Base-by-base conservation (phyloP, 2,329 filamentous ascomycete genomes). In the Ambrosiella cleistominuta region DNA sequence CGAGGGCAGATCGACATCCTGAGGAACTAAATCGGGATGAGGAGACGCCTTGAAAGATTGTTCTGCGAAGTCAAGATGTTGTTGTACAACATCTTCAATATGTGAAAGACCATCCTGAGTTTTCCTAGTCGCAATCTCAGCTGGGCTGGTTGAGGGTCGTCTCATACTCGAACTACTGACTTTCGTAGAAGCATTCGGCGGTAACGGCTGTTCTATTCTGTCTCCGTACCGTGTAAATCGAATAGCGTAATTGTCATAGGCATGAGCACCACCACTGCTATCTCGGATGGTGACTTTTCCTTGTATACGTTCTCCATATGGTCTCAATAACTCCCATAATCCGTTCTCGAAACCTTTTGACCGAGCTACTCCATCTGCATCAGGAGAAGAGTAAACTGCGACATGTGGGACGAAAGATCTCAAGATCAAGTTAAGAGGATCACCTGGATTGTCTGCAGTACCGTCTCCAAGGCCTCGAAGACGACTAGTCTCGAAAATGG, bases 231-330 rank as follows among this genome's bases (percentile, higher is more conserved):
- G 79, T 4, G 85, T 82, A 68, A 98, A 96, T 58, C 88, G 84
- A 60, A 98, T 78, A 0, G 88, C 85, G 69, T 89, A 98, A 68
- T 97, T 89, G 58, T 96, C 91, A 73, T 86, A 91, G 44, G 81
- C 79, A 66, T 82, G 82, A 67, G 88, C 90, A 49, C 84, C 80
- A 7, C 93, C 91, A 64, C 87, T 82, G 66, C 90, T 96, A 70
- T 98, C 93, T 64, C 93, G 77, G 58, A 97, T 84, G 2, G 86
- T 86, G 56, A 98, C 85, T 66, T 93, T 95, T 37, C 93, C 93
- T 54, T 85, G 80, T 0, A 97, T 78, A 13, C 77, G 80, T 70
- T 98, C 93, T 37, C 93, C 93, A 71, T 95, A 98, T 0, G 93
- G 91, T 55, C 91, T 77, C 58, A 98, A 72, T 27, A 98, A 73